Evolutionary conservation across 768 basidiomycete species (phyloP), one percentile per base, ranked within the genome.

Genomic region (Amanita subjunquillea): DNA sequence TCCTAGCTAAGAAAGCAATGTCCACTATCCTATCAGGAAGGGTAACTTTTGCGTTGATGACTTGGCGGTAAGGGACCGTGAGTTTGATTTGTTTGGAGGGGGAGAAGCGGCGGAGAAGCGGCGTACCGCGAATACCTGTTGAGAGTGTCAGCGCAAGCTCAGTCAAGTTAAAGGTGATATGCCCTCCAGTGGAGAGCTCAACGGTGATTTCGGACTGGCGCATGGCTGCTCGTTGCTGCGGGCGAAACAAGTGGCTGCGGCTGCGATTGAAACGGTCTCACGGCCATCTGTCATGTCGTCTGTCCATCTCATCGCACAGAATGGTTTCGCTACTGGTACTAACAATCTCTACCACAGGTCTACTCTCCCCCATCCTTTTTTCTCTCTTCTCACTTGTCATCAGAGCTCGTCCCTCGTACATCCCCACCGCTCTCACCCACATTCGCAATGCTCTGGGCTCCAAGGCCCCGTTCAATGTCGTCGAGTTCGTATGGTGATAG

Each of bases 321-420:
- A 62, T 29, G 92, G 92, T 2, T 95, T 91, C 59, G 85, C 79
- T 1, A 61, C 69, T 15, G 92, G 89, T 1, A 93, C 89, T 0
- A 94, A 91, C 62, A 87, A 88, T 44, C 67, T 88, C 3, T 91
- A 91, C 60, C 84, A 91, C 59, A 72, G 77, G 86, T 83, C 49
- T 51, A 69, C 39, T 20, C 15, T 49, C 34, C 27, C n/a, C 17
- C 23, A 40, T 12, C 36, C 2, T 36, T 4, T 36, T 20, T 38
- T 5, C 25, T 54, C 30, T 44, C 6, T 6, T 23, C 48, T 41
- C 25, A 47, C 17, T 39, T 36, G 29, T 43, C 4, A 47, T 51
- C 59, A 91, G 90, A 37, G 85, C 76, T 0, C 80, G 94, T 2
- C 94, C 94, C 0, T 83, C 88, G 0, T 96, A 95, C 65, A 91